These are phyloP conservation scores for Xylaria nigripes DNA, from an alignment of 495 filamentous ascomycete genomes.

Conservation along the genomic window DNA sequence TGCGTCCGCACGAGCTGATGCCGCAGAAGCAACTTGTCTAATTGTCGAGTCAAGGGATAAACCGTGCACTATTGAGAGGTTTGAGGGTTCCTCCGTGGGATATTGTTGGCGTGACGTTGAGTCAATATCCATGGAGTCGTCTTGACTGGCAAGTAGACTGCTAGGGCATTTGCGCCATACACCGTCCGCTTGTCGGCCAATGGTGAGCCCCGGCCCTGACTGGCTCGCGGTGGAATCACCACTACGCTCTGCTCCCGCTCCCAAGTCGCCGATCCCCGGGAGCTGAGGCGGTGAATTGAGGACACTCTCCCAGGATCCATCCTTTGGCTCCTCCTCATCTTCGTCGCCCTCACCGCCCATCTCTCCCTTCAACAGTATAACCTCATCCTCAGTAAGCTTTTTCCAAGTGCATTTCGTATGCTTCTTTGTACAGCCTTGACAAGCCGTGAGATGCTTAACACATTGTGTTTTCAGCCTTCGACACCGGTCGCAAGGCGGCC, in stretches of 20 bases:
- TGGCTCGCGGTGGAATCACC: constrained; percentile 14
- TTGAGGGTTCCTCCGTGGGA: constrained; percentile 13
- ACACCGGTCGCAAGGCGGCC: constrained; percentile 78
- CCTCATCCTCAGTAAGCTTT: constrained; percentile 62
- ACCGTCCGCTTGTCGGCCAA: constrained; percentile 21
- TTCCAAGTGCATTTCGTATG: constrained; percentile 82
- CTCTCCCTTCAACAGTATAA: constrained; percentile 32
- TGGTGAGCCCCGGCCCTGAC: constrained; percentile 17
- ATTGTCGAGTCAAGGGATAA: constrained; percentile 16
- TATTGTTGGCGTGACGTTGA: constrained; percentile 17
- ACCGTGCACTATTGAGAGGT: constrained; percentile 5
- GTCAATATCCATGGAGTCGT: constrained; percentile 24
- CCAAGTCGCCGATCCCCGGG: constrained; percentile 15
- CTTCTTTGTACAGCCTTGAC: constrained; percentile 80
- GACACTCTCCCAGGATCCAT: constrained; percentile 8
- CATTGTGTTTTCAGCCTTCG: constrained; percentile 72
- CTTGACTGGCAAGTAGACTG: constrained; percentile 9
- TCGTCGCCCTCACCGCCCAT: constrained; percentile 18
- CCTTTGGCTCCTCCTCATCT: constrained; percentile 20
- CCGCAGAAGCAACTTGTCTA: constrained; percentile 24
- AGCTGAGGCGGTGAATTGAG: constrained; percentile 14
- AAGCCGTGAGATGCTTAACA: constrained; percentile 75
- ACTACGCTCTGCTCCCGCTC: constrained; percentile 15
- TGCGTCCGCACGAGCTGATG: constrained; percentile 26
- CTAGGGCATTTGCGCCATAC: constrained; percentile 25